These are phyloP conservation scores for Citrus sp. DNA, from an alignment of 345 rosid species.

Conservation along the genomic window DNA sequence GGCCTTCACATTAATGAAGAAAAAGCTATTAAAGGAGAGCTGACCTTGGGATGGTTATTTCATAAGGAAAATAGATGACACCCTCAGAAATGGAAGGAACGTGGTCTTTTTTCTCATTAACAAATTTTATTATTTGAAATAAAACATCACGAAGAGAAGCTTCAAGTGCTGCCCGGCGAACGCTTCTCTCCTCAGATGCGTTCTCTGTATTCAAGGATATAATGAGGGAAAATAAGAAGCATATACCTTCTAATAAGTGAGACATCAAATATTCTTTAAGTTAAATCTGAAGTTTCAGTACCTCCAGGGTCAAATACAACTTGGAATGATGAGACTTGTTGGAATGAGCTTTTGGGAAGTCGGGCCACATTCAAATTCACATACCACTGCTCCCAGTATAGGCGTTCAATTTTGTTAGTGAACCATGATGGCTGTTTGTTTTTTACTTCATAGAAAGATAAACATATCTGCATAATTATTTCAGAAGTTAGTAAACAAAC, in stretches of 20 bases:
- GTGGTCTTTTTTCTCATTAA: conserved; percentile 93
- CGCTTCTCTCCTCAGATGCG: conserved; percentile 55
- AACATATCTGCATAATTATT: conserved; percentile 57
- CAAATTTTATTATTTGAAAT: conserved; percentile 89
- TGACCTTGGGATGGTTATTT: conserved; percentile 83
- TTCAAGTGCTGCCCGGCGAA: conserved; percentile 72
- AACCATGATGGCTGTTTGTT: conserved; percentile 90
- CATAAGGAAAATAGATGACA: conserved; percentile 74
- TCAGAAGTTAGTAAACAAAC: conserved; percentile 4
- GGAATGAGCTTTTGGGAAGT: conserved; percentile 44
- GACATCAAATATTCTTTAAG: background rate
- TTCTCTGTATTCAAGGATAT: conserved; percentile 36
- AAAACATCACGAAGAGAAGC: conserved; percentile 75
- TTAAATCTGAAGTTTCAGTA: conserved; percentile 13
- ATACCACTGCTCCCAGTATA: conserved; percentile 90
- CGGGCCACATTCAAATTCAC: conserved; percentile 80
- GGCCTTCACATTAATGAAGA: background rate
- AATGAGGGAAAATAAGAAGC: background rate
- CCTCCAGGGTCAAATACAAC: conserved; percentile 67
- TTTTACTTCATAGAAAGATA: conserved; percentile 90
- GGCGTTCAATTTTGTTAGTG: conserved; percentile 61
- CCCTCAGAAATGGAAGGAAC: conserved; percentile 85
- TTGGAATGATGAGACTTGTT: conserved; percentile 63
- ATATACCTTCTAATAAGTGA: background rate
- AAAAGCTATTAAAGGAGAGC: conserved; percentile 20